These are phyloP conservation scores for Botrytis sinoallii DNA, from an alignment of 2,329 filamentous ascomycete species.

Conservation along the genomic window DNA sequence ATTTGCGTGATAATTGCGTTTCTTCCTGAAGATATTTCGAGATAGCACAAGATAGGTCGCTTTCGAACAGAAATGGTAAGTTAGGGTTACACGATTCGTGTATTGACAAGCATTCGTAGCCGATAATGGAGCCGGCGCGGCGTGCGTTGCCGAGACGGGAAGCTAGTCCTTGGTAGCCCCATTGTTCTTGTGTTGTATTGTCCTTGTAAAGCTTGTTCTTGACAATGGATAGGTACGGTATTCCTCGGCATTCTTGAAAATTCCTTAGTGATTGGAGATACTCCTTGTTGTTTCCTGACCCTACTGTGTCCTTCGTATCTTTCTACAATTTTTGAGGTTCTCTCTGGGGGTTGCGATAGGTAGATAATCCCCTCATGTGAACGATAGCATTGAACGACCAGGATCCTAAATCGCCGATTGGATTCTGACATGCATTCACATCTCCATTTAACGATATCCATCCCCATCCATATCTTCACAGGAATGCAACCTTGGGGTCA, in stretches of 20 bases:
- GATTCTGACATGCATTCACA: neutral
- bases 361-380: neutral
- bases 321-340: neutral
- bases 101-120: neutral
- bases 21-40: conserved; percentile 6
- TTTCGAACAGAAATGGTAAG: neutral
- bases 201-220: neutral
- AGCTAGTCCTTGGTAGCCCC: neutral
- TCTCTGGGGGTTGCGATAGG: neutral
- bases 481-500: neutral
- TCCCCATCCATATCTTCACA: neutral
- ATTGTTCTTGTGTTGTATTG: neutral
- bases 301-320: neutral
- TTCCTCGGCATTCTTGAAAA: neutral
- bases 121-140: conserved; percentile 13
- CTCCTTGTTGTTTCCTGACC: neutral
- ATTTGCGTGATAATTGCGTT: neutral
- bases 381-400: neutral
- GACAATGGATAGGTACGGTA: neutral
- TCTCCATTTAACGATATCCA: neutral
- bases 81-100: neutral
- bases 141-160: conserved; percentile 17
- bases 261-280: neutral
- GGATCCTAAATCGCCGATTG: neutral
- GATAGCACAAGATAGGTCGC: neutral